phyloP scores from a whole-genome alignment of 331 rosid species.

The Acacia pycnantha region DNA sequence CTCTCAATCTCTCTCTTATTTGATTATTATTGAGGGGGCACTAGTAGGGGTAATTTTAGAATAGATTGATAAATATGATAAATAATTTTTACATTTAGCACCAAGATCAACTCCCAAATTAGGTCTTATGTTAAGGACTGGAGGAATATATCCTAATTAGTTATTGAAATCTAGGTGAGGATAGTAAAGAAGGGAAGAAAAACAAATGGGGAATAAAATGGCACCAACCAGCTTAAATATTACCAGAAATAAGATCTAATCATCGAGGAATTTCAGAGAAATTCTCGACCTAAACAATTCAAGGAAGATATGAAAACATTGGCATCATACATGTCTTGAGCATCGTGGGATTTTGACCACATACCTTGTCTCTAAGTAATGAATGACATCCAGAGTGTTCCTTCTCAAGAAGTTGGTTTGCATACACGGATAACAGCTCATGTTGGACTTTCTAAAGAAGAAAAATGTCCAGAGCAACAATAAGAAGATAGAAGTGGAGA shows the following conservation, averaged over 20 bases:
- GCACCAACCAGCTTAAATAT: conserved; percentile 70
- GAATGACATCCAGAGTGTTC: background rate
- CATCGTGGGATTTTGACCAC: background rate
- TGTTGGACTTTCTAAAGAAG: conserved; percentile 71
- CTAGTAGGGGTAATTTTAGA: no score
- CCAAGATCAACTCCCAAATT: no score
- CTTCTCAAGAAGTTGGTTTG: background rate
- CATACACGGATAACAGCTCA: conserved; percentile 64
- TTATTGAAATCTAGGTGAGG: no score
- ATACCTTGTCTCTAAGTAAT: conserved; percentile 31
- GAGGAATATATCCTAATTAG: no score
- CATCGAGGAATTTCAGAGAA: conserved; percentile 76
- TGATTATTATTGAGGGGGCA: no score
- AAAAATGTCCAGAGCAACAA: background rate
- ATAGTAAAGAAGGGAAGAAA: no score
- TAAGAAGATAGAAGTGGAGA: background rate
- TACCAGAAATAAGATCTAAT: conserved; percentile 74
- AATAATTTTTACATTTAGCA: no score
- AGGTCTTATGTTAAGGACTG: no score
- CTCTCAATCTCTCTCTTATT: no score
- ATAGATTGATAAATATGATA: no score
- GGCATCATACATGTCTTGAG: background rate
- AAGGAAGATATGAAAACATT: conserved; percentile 19
- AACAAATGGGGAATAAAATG: background rate
- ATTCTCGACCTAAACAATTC: conserved; percentile 60